A percentile compares a stretch with the other conserved stretches of the same genome.
Conservation (phyloP, 2,329 filamentous ascomycete species). For the Verticillium alfalfae region DNA sequence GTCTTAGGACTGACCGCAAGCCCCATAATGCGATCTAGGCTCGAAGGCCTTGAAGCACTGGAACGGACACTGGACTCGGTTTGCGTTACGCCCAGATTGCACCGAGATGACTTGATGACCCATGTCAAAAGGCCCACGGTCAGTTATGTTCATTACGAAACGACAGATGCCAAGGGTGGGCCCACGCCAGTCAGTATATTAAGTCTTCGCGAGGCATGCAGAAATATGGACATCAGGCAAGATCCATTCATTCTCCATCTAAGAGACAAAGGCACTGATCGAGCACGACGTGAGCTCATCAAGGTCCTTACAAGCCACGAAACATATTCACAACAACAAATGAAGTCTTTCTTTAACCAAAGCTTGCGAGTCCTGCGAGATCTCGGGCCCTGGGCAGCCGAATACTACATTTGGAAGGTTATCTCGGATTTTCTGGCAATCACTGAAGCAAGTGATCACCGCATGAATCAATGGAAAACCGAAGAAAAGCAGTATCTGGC, state of each 20-base stretch:
- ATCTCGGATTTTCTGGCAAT: constrained; percentile 26
- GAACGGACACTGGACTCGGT: constrained; percentile 66
- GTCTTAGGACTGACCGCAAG: constrained; percentile 80
- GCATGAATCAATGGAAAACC: constrained; percentile 34
- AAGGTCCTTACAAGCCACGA: constrained; percentile 34
- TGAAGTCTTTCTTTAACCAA: constrained; percentile 48
- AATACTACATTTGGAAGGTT: constrained; percentile 55
- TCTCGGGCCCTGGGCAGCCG: constrained; percentile 64
- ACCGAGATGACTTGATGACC: constrained; percentile 64
- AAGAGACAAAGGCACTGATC: constrained; percentile 30
- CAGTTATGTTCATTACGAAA: constrained; percentile 23
- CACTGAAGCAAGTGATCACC: constrained; percentile 13
- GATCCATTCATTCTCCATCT: constrained; percentile 57
- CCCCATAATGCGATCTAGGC: constrained; percentile 58
- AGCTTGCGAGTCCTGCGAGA: constrained; percentile 45
- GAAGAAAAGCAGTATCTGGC: constrained; percentile 53
- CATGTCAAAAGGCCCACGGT: constrained; percentile 64
- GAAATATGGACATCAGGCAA: constrained; percentile 45
- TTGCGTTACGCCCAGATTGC: constrained; percentile 61
- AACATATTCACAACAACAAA: constrained; percentile 48
- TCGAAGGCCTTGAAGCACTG: constrained; percentile 51
- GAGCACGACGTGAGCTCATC: constrained; percentile 29
- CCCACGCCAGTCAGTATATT: constrained; percentile 25
- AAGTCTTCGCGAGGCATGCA: constrained; percentile 34
- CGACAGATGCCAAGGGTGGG: constrained; percentile 15